Conservation (phyloP, 306 rosid species). For the Cucumis sativus region Cucumber_9930_V3 NC_026661.2:1252001-1252500, state of each 20-base stretch:
- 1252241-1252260: constrained; percentile 31
- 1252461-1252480: neutral
- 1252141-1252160: constrained; percentile 20
- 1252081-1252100: neutral
- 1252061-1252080: neutral
- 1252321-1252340: neutral
- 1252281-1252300: neutral
- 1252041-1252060: neutral
- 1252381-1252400: constrained; percentile 27
- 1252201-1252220: constrained; percentile 37
- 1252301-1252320: neutral
- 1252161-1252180: constrained; percentile 29
- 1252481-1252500: neutral
- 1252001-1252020: constrained; percentile 22
- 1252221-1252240: constrained; percentile 33
- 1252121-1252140: constrained; percentile 35
- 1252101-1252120: neutral
- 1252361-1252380: constrained; percentile 33
- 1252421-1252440: constrained; percentile 8
- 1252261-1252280: constrained; percentile 40
- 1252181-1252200: constrained; percentile 24
- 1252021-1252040: constrained; percentile 33
- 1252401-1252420: constrained; percentile 18
- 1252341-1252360: constrained; percentile 27
- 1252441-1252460: constrained; percentile 11